Base-by-base conservation (phyloP, 495 filamentous ascomycete species). In the Penicillium canariense region DNA sequence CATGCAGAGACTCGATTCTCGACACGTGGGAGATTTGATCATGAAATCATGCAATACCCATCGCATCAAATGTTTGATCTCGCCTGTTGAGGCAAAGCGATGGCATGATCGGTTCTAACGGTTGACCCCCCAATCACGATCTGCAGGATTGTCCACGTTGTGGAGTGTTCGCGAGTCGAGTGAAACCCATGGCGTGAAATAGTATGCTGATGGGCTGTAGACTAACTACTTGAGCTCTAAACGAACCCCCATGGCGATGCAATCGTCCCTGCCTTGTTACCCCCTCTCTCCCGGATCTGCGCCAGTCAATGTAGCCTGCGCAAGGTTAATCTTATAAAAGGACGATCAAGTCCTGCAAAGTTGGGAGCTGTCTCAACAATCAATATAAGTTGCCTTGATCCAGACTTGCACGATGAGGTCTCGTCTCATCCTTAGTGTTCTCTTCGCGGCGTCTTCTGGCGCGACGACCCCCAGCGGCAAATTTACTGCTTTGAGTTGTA, bases 401-500 rank as follows among this genome's bases (percentile, higher is more conserved):
- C 12, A 28, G 43, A 15, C 10, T 20, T 10, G 3, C 35, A 49
- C 22, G 2, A 57, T 57, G 55, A 57, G 45, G 25, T 20, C 55
- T 12, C 23, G 20, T 30, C 10, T 57, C 20, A 30, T n/a, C 35
- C 25, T 48, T 26, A 36, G 40, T 25, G 14, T 39, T 3, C 14
- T 57, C 14, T 28, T 57, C 25, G 43, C 55, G 15, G 39, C 56
- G 9, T 30, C 45, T 23, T 52, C 53, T 22, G 47, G 30, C 12
- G 60, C 56, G 28, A 45, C 54, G 9, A 28, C 52, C n/a, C 60
- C 56, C 15, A 63, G 32, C n/a, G 67, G 68, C 35, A 46, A 55
- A 32, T 77, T 87, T 61, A 81, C 71, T 44, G 68, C 84, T 31
- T 56, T 86, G 46, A 71, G 72, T 48, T 80, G 82, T 68, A 86